Conservation (phyloP, 2,329 filamentous ascomycete species). For the Hypoxylon sp. region DNA sequence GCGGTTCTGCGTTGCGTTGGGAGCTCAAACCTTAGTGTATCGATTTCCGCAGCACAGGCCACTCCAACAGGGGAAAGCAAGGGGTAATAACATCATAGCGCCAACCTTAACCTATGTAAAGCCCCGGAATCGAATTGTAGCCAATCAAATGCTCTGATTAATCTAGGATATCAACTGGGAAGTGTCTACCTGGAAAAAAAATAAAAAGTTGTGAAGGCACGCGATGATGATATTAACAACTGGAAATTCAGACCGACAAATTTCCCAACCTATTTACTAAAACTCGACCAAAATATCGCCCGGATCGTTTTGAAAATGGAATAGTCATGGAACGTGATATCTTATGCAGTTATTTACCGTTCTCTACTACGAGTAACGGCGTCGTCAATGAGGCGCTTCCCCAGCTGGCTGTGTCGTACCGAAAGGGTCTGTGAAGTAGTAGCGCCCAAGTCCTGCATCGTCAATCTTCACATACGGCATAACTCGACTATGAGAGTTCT, state of each 20-base stretch:
- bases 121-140: neutral
- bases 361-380: constrained; percentile 15
- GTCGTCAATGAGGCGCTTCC: constrained; percentile 34
- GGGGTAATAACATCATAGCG: constrained; percentile 3
- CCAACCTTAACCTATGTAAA: constrained; percentile 6
- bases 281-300: neutral
- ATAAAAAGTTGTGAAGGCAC: constrained; percentile 26
- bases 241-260: constrained; percentile 6
- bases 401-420: constrained; percentile 35
- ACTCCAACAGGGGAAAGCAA: constrained; percentile 2
- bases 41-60: constrained; percentile 26
- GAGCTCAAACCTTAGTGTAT: neutral
- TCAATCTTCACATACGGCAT: constrained; percentile 28
- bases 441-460: constrained; percentile 14
- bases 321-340: constrained; percentile 29
- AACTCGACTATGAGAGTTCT: constrained; percentile 68
- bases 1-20: neutral
- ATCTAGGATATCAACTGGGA: constrained; percentile 8
- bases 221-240: constrained; percentile 15
- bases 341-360: constrained; percentile 7
- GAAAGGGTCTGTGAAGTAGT: constrained; percentile 38
- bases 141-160: constrained; percentile 30
- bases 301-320: constrained; percentile 2
- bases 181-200: constrained; percentile 28
- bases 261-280: neutral